phyloP scores from a whole-genome alignment of 2,329 filamentous ascomycete genomes.

The Penicillium sp. region DNA sequence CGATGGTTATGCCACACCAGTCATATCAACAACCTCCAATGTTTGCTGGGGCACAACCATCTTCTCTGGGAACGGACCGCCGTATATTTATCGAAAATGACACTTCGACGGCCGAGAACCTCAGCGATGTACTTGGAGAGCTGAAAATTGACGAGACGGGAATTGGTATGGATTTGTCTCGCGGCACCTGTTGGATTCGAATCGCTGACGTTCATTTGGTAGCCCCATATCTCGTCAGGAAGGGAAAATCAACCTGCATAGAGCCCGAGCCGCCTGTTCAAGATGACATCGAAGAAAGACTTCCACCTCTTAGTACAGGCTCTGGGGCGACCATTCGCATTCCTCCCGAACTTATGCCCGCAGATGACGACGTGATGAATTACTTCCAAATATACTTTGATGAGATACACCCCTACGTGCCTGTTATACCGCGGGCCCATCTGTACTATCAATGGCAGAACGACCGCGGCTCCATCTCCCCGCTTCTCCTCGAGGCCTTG shows the following conservation, averaged over 20 bases:
- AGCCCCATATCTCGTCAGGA: constrained; percentile 75
- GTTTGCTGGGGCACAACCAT: constrained; percentile 24
- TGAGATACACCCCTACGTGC: constrained; percentile 87
- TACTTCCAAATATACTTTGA: constrained; percentile 89
- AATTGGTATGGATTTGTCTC: constrained; percentile 58
- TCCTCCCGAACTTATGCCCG: constrained; percentile 87
- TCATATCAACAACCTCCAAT: constrained; percentile 27
- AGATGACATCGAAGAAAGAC: constrained; percentile 65
- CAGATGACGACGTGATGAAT: constrained; percentile 71
- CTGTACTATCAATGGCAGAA: constrained; percentile 89
- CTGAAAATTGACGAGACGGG: constrained; percentile 83
- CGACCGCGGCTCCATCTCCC: constrained; percentile 77
- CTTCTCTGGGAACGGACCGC: constrained; percentile 35
- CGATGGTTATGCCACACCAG: constrained; percentile 29
- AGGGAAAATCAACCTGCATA: constrained; percentile 48
- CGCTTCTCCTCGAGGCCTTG: constrained; percentile 79
- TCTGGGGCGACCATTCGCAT: constrained; percentile 78
- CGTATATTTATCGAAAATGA: constrained; percentile 56
- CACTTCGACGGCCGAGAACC: constrained; percentile 62
- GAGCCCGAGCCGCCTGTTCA: constrained; percentile 53
- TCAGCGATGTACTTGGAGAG: constrained; percentile 76
- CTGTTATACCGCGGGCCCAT: constrained; percentile 73
- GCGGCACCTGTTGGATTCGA: background rate
- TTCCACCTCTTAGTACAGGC: constrained; percentile 63
- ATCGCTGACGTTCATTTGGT: background rate